Percentiles rank a stretch among this genome's conserved stretches.
These are phyloP conservation scores for Boechera divaricarpa DNA, from an alignment of 345 rosid genomes.

Conservation along the genomic window DNA sequence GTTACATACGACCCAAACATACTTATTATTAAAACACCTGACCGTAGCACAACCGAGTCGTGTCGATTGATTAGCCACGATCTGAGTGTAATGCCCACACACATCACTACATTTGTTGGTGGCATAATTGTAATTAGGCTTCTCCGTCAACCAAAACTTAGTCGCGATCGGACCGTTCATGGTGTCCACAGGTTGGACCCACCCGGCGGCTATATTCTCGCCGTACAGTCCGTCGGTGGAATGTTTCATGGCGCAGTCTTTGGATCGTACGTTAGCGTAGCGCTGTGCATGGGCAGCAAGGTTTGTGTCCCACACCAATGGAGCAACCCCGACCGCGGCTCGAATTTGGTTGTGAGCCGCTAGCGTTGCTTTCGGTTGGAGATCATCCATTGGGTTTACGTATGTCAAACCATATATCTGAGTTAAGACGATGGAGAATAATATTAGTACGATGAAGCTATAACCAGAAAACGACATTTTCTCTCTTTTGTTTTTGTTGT, in stretches of 20 bases:
- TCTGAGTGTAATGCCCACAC: conserved; percentile 79
- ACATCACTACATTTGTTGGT: conserved; percentile 52
- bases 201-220: conserved; percentile 56
- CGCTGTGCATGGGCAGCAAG: conserved; percentile 48
- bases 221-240: conserved; percentile 50
- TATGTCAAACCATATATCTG: not conserved
- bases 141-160: conserved; percentile 56
- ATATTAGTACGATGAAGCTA: conserved; percentile 6
- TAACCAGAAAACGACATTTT: conserved; percentile 32
- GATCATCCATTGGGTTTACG: conserved; percentile 12
- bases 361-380: conserved; percentile 44
- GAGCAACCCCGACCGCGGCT: conserved; percentile 45
- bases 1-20: conserved; percentile 61
- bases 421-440: conserved; percentile 1
- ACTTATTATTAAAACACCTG: conserved; percentile 52
- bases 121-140: conserved; percentile 47
- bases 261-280: conserved; percentile 40
- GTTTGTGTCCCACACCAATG: conserved; percentile 47
- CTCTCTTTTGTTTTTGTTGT: conserved; percentile 3
- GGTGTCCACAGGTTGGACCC: conserved; percentile 25
- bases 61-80: conserved; percentile 63
- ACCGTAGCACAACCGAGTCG: conserved; percentile 69
- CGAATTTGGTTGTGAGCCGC: conserved; percentile 50
- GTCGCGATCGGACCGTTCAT: conserved; percentile 48
- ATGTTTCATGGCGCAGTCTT: conserved; percentile 48